These are phyloP conservation scores for Cystobasidium tubakii DNA, from an alignment of 768 basidiomycete genomes.

Conservation along the genomic window DNA sequence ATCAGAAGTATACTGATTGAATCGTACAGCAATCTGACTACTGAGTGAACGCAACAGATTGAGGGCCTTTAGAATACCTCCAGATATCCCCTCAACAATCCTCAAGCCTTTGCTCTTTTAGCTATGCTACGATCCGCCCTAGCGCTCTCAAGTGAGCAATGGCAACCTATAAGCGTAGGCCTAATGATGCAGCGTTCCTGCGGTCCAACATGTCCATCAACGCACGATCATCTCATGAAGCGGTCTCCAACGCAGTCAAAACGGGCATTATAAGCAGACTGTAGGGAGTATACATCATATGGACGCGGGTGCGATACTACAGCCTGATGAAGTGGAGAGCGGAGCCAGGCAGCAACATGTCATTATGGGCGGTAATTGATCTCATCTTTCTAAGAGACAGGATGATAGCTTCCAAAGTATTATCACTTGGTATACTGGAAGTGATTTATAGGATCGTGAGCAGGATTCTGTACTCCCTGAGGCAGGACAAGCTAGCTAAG, in stretches of 20 bases:
- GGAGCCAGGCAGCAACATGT: not conserved
- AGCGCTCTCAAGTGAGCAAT: constrained; percentile 1
- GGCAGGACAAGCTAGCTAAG: too few species aligned
- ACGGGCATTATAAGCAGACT: constrained; percentile 3
- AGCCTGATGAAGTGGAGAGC: not conserved
- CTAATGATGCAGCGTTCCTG: constrained; percentile 19
- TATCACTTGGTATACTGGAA: constrained; percentile 26
- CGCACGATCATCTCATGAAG: not conserved
- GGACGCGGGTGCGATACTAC: not conserved
- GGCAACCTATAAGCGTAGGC: constrained; percentile 13
- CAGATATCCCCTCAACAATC: not conserved
- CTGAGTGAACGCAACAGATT: too few species aligned
- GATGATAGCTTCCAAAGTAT: constrained; percentile 2
- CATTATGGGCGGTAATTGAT: not conserved
- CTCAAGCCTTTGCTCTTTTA: not conserved
- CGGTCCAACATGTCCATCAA: not conserved
- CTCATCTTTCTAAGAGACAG: not conserved
- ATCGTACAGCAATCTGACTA: too few species aligned
- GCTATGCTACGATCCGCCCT: not conserved
- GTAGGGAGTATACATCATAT: constrained; percentile 4
- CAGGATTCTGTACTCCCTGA: not conserved
- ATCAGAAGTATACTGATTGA: too few species aligned
- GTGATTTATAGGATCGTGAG: constrained; percentile 1
- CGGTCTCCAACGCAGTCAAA: not conserved
- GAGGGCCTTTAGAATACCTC: too few species aligned